Base-by-base conservation (phyloP, 257 asterid species). In the Rhazya stricta region DNA sequence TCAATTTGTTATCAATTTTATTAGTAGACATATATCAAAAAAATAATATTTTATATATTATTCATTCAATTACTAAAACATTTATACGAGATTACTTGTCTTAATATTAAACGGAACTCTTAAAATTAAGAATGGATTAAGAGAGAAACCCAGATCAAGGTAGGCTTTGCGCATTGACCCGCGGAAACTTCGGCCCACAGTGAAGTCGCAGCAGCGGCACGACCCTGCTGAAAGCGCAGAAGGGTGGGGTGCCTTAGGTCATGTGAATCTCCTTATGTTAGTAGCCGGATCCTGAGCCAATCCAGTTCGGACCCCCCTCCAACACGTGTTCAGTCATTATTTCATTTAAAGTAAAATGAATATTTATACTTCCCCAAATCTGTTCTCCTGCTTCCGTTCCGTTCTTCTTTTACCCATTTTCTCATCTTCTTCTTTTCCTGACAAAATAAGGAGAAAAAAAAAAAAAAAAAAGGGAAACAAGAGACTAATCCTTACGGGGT, bases 401-500 rank as follows among this genome's bases (percentile, higher is more conserved):
- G 27, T 23, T 15, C 39, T 3, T 66, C 3, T 23, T 66, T 66
- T 18, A 25, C 43, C 66, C 43, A 45, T 57, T 77, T 77, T 56
- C 58, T 69, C 29, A 16, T 32, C 16, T 48, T 43, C 63, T 1
- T 29, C 8, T 21, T 6, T 8, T 56, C 25, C 18, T 10, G 36
- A 37, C 45, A 23, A 48, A 19, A 46, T 50, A 41, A 1, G 46
- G 29, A 18, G 27, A 46, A 62, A 2, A 63, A 74, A 5, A 48
- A 12, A 53, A 32, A 4, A 9, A 30, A 23, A 56, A 39, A 68
- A 57, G 41, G 29, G 42, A 19, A 13, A 9, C 12, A 39, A 78
- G 18, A 29, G n/a, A n/a, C n/a, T n/a, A n/a, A n/a, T n/a, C 70
- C 13, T 45, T 73, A 67, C 37, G 63, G 71, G 30, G 71, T 67